Conservation (phyloP, 73 alveolate species). For the Paramecium pentaurelia region DNA sequence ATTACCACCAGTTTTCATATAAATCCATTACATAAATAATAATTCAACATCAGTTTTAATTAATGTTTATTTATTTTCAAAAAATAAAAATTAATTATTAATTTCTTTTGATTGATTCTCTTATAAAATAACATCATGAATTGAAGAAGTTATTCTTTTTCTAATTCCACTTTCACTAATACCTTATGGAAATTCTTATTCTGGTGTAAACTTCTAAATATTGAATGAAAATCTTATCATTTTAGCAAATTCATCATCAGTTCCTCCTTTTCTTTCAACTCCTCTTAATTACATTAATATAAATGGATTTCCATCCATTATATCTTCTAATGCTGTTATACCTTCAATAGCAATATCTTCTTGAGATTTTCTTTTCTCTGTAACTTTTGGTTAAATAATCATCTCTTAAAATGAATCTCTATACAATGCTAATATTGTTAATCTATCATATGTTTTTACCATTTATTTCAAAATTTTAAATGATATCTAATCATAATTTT, state of each 20-base stretch:
- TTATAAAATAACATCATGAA: background rate
- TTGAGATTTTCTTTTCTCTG: background rate
- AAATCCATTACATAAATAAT: background rate
- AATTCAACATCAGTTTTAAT: conserved; percentile 6
- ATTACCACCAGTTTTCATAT: conserved; percentile 11
- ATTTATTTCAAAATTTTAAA: conserved; percentile 13
- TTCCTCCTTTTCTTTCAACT: conserved; percentile 33
- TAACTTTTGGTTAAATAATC: background rate
- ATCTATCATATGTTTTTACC: conserved; percentile 42
- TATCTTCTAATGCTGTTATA: background rate
- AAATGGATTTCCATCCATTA: background rate
- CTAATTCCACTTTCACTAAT: background rate
- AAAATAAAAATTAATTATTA: conserved; percentile 24
- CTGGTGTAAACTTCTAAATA: background rate
- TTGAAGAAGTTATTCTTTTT: background rate
- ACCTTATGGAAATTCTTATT: background rate
- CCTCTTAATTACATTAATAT: background rate
- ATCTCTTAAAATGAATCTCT: conserved; percentile 57
- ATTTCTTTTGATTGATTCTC: background rate
- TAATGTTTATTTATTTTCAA: background rate
- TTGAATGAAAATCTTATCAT: conserved; percentile 36
- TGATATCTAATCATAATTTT: conserved; percentile 44
- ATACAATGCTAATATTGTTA: background rate
- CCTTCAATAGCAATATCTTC: conserved; percentile 38
- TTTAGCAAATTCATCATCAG: conserved; percentile 24